Conservation (phyloP, 768 basidiomycete genomes). For the Collybia mongolica region DNA sequence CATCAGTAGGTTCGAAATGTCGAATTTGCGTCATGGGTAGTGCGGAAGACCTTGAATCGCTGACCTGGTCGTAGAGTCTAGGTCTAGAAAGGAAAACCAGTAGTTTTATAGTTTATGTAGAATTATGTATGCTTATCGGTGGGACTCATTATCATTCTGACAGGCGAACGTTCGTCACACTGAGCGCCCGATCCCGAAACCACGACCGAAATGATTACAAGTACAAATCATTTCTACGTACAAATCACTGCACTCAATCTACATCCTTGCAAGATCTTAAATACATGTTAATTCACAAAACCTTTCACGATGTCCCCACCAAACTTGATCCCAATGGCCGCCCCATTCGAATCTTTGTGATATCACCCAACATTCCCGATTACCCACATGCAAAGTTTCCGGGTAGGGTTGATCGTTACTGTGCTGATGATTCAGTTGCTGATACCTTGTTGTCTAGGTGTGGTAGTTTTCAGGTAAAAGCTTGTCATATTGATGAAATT, state of each 20-base stretch:
- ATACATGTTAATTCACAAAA: conserved; percentile 80
- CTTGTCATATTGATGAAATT: not conserved
- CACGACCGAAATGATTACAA: no score
- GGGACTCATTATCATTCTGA: not conserved
- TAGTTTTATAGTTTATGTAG: no score
- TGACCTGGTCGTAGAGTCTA: no score
- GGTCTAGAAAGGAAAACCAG: no score
- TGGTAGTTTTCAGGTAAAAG: conserved; percentile 74
- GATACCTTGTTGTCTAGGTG: conserved; percentile 49
- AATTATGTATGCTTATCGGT: no score
- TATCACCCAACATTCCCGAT: conserved; percentile 73
- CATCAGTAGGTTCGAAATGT: conserved; percentile 45
- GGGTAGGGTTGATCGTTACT: conserved; percentile 37
- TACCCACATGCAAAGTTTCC: conserved; percentile 93
- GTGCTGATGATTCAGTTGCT: not conserved
- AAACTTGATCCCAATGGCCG: conserved; percentile 56
- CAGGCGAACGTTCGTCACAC: conserved; percentile 4
- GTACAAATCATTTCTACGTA: no score
- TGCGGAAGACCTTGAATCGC: conserved; percentile 30
- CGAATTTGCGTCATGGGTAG: conserved; percentile 51
- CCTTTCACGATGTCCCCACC: conserved; percentile 74
- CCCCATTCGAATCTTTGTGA: conserved; percentile 79
- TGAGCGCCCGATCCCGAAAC: no score
- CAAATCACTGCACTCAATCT: no score
- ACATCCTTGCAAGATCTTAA: conserved; percentile 5